phyloP scores from a whole-genome alignment of 2,329 filamentous ascomycete genomes.

The Penicillium hesseltinei region DNA sequence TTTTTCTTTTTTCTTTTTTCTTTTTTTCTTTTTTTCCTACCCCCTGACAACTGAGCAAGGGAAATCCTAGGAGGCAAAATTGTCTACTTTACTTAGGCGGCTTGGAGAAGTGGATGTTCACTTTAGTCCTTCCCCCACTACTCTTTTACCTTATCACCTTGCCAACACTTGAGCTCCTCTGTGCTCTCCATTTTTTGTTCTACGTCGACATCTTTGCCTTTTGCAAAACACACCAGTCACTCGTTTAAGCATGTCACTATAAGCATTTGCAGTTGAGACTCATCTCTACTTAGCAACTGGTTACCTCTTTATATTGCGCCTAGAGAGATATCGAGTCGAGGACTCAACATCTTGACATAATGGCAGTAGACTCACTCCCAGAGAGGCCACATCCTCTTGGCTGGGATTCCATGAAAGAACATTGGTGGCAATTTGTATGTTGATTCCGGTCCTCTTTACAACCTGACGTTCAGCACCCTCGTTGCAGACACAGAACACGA shows the following conservation, averaged over 20 bases:
- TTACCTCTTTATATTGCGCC: neutral
- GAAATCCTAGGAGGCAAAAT: conserved; percentile 7
- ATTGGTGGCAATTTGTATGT: conserved; percentile 48
- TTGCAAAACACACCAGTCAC: neutral
- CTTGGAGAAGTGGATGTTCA: conserved; percentile 11
- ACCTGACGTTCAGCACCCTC: neutral
- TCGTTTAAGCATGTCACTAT: conserved; percentile 8
- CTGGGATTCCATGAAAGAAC: conserved; percentile 36
- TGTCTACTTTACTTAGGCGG: conserved; percentile 1
- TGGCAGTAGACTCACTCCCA: conserved; percentile 28
- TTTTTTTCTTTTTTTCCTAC: neutral
- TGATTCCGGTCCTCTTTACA: conserved; percentile 7
- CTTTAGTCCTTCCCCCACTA: conserved; percentile 1
- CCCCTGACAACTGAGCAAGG: conserved; percentile 5
- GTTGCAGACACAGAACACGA: neutral
- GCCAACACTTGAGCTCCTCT: conserved; percentile 1
- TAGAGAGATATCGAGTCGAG: neutral
- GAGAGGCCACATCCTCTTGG: conserved; percentile 28
- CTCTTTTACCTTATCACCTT: conserved; percentile 4
- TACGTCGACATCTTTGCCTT: neutral
- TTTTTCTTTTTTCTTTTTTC: neutral
- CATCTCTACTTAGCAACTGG: neutral
- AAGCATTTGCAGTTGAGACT: neutral
- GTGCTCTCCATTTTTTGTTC: neutral
- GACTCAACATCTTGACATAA: conserved; percentile 11